These are phyloP conservation scores for Cladophialophora bantiana DNA, from an alignment of 2,329 filamentous ascomycete genomes.

Conservation along the genomic window DNA sequence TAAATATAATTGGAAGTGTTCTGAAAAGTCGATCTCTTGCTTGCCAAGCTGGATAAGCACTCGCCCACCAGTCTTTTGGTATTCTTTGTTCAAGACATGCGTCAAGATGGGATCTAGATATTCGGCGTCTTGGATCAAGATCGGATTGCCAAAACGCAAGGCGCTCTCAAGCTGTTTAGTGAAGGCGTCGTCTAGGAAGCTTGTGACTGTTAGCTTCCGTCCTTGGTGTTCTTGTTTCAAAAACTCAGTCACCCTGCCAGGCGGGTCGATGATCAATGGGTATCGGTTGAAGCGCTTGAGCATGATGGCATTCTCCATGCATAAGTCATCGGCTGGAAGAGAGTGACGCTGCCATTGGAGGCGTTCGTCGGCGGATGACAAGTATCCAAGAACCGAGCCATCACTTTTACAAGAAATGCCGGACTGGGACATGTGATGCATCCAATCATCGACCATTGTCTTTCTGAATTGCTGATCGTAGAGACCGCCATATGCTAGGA, in stretches of 20 bases:
- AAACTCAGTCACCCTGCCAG: conserved; percentile 92
- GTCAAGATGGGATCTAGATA: conserved; percentile 97
- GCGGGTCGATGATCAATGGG: conserved; percentile 97
- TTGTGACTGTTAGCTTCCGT: conserved; percentile 91
- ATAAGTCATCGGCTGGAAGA: conserved; percentile 93
- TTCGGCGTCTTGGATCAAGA: conserved; percentile 97
- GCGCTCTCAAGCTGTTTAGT: conserved; percentile 98
- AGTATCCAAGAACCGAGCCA: conserved; percentile 93
- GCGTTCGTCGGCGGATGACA: conserved; percentile 94
- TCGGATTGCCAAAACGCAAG: conserved; percentile 95
- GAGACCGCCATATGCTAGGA: conserved; percentile 93
- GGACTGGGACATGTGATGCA: conserved; percentile 90
- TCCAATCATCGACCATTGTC: conserved; percentile 97
- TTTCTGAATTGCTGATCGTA: conserved; percentile 99
- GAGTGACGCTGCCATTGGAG: conserved; percentile 94
- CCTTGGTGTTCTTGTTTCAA: conserved; percentile 93
- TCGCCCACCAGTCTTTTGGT: conserved; percentile 97
- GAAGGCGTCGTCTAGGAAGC: conserved; percentile 97
- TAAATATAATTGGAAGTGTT: conserved; percentile 91
- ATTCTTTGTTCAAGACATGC: conserved; percentile 98
- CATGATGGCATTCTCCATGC: conserved; percentile 97
- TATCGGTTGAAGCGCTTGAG: conserved; percentile 98
- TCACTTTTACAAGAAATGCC: conserved; percentile 91
- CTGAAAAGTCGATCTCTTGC: conserved; percentile 99
- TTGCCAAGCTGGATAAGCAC: conserved; percentile 97